Percentiles rank a stretch among this genome's conserved stretches.
Evolutionary conservation across 495 filamentous ascomycete species (phyloP).

Genomic region (Pyrenula massariospora): DNA sequence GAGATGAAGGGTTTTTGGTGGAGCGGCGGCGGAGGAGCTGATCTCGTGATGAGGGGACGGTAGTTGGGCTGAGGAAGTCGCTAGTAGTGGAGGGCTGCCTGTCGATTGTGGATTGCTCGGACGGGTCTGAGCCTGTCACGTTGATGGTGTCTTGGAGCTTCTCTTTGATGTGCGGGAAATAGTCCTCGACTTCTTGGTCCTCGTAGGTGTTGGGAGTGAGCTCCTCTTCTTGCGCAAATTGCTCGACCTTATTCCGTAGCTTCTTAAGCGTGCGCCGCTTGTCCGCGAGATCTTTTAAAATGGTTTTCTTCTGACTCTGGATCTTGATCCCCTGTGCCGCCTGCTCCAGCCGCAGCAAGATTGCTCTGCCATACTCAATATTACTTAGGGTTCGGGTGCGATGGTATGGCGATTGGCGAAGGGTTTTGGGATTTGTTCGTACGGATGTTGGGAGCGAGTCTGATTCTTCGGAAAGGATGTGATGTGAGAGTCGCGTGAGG

Average conservation of each 20-base stretch:
- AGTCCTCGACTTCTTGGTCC: background rate
- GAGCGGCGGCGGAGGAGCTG: background rate
- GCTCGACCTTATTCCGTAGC: conserved; percentile 48
- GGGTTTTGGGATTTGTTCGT: conserved; percentile 1
- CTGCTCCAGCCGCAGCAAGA: conserved; percentile 69
- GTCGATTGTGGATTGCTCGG: background rate
- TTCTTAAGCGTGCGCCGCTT: conserved; percentile 55
- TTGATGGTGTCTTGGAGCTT: background rate
- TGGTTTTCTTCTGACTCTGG: conserved; percentile 49
- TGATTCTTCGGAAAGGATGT: conserved; percentile 53
- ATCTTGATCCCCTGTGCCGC: conserved; percentile 53
- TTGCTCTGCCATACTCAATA: conserved; percentile 64
- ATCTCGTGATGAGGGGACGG: background rate
- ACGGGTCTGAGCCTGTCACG: too few relatives aligned
- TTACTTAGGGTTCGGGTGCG: conserved; percentile 55
- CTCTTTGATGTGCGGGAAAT: background rate
- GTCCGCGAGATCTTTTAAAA: conserved; percentile 52
- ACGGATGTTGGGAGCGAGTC: conserved; percentile 31
- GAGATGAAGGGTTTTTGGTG: background rate
- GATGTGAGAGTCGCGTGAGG: conserved; percentile 61
- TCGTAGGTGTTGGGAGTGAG: background rate
- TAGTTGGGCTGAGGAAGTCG: background rate
- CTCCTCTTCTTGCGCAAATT: conserved; percentile 17
- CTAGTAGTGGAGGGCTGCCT: background rate
- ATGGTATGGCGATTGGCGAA: conserved; percentile 57